Conservation (phyloP, 2,329 filamentous ascomycete genomes). For the Colletotrichum phormii region DNA sequence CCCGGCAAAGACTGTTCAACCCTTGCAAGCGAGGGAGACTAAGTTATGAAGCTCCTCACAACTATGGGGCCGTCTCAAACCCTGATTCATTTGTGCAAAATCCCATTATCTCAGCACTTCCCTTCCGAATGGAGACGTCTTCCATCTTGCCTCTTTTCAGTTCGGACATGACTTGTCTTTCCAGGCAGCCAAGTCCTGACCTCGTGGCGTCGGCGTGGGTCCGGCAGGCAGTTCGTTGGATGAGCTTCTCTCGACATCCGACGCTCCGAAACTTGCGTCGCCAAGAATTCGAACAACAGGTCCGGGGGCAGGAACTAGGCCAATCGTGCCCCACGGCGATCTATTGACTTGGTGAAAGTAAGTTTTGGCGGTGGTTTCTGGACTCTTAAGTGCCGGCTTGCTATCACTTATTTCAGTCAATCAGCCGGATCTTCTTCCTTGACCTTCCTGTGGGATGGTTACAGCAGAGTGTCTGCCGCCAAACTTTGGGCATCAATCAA, state of each 20-base stretch:
- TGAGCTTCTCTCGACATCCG: neutral
- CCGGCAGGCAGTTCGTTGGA: neutral
- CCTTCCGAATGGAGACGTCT: neutral
- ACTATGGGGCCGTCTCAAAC: conserved; percentile 15
- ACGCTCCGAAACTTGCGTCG: neutral
- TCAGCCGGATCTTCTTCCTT: neutral
- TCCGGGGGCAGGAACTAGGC: neutral
- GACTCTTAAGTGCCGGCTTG: neutral
- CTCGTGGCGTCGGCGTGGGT: conserved; percentile 14
- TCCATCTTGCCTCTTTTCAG: neutral
- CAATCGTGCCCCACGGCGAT: neutral
- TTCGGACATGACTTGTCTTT: conserved; percentile 13
- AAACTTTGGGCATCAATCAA: neutral
- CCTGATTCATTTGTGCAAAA: conserved; percentile 26
- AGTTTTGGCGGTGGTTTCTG: conserved; percentile 7
- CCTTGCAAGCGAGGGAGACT: conserved; percentile 16
- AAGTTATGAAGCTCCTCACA: conserved; percentile 8
- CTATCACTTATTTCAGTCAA: conserved; percentile 1
- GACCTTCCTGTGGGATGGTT: no score
- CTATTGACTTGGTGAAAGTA: neutral
- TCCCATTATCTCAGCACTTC: neutral
- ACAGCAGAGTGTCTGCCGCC: no score
- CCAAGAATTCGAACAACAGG: conserved; percentile 15
- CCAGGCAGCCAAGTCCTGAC: conserved; percentile 4
- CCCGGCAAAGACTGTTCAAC: conserved; percentile 11